Conservation (phyloP, 2,329 filamentous ascomycete species). For the Ophiostoma fasciatum region DNA sequence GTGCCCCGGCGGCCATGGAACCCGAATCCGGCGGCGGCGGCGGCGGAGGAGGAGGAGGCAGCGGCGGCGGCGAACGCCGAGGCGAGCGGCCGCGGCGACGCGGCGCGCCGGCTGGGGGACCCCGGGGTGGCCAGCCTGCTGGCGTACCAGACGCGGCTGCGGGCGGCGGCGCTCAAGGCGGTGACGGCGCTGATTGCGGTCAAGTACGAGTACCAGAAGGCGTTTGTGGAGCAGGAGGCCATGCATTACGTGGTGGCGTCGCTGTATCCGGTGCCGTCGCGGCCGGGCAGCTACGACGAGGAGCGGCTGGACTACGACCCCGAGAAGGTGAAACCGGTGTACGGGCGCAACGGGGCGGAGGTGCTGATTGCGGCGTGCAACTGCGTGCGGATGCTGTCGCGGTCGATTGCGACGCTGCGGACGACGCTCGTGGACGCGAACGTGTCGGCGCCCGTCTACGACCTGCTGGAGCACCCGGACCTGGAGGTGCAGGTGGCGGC, state of each 20-base stretch:
- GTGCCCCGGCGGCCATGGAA: constrained; percentile 23
- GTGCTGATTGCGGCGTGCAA: constrained; percentile 80
- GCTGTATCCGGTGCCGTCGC: constrained; percentile 41
- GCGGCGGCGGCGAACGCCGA: not conserved
- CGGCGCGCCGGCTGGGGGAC: constrained; percentile 33
- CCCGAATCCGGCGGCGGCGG: constrained; percentile 13
- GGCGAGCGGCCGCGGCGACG: constrained; percentile 14
- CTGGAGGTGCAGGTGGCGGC: constrained; percentile 74
- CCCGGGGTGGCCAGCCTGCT: constrained; percentile 44
- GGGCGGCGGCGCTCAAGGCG: constrained; percentile 63
- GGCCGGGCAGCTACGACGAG: constrained; percentile 30
- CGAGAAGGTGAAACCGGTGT: constrained; percentile 30
- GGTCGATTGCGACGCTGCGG: constrained; percentile 70
- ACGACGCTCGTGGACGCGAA: constrained; percentile 80
- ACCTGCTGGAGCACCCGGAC: constrained; percentile 58
- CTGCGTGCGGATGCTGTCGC: constrained; percentile 63
- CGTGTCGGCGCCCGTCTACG: constrained; percentile 62
- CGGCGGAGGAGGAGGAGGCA: not conserved
- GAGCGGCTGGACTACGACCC: constrained; percentile 25
- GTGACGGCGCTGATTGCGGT: constrained; percentile 68
- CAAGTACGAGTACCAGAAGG: constrained; percentile 73
- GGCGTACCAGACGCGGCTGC: constrained; percentile 58
- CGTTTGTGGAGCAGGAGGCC: constrained; percentile 67
- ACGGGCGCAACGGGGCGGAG: constrained; percentile 57
- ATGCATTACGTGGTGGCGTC: constrained; percentile 75